Evolutionary conservation across 768 basidiomycete genomes (phyloP).

Genomic region (Pleurotus giganteus): DNA sequence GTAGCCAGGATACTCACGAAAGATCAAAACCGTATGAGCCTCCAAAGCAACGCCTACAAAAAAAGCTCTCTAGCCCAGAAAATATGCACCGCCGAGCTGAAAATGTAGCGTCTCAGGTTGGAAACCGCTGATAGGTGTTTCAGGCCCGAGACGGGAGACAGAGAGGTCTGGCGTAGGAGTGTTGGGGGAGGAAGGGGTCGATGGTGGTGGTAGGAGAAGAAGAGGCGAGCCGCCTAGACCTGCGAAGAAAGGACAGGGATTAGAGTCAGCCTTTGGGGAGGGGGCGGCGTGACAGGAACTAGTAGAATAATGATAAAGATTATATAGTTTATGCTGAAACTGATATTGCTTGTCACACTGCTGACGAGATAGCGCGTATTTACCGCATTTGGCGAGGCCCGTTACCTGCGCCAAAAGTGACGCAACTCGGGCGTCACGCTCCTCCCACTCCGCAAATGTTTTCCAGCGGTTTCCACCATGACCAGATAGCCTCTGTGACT

Average conservation of each 20-base stretch:
- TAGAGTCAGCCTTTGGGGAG: not conserved
- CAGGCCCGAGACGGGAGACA: not conserved
- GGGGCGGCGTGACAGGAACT: conserved; percentile 4
- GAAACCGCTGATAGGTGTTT: conserved; percentile 4
- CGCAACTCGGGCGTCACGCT: not conserved
- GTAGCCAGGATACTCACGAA: conserved; percentile 1
- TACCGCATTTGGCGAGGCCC: not conserved
- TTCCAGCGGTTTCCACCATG: not conserved
- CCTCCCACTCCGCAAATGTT: conserved; percentile 6
- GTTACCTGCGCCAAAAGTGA: not conserved
- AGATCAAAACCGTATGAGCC: conserved; percentile 1
- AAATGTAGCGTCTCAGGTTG: conserved; percentile 2
- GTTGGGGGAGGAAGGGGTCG: not conserved
- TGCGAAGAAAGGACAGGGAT: not conserved
- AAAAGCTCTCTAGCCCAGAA: not conserved
- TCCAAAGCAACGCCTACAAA: conserved; percentile 1
- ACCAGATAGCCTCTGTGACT: too few relatives aligned
- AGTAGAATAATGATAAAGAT: not conserved
- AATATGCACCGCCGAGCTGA: not conserved
- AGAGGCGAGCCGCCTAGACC: not conserved
- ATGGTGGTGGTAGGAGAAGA: conserved; percentile 8
- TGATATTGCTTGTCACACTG: conserved; percentile 6
- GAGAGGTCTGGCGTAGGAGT: not conserved
- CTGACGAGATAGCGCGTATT: not conserved
- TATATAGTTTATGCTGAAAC: conserved; percentile 6